Base-by-base conservation (phyloP, 2,329 filamentous ascomycete species). In the Rutstroemia sp. region DNA sequence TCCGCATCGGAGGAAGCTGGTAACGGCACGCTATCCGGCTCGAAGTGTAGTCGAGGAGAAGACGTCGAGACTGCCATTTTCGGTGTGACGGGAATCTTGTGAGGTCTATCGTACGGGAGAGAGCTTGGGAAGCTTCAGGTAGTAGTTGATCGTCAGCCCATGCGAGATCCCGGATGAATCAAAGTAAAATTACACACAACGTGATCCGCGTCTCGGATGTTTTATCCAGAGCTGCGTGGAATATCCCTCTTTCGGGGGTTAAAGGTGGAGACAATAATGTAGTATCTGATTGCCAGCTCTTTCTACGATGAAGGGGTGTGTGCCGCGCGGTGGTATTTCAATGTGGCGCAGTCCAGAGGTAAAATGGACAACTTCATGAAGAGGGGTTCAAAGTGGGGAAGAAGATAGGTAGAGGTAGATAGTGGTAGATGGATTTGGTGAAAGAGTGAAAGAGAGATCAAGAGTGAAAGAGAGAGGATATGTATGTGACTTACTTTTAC, bases 61-160 rank as follows among this genome's bases (percentile, higher is more conserved):
- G 52, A 16, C 27, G 62, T 61, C 38, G 62, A 55, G 23, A 61
- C 56, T 39, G 63, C 66, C 66, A 69, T 68, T 27, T 47, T 30
- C 10, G 8, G 27, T 30, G 27, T 30, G 27, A 30, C 8, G 27
- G 27, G 8, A 30, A 7, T 30, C 27, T 30, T 30, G 27, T 45
- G 42, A 19, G 10, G n/a, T 18, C 6, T 16, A 46, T 38, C 27
- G 21, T 19, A 25, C 27, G 9, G 27, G 8, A 9, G 8, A 30
- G 27, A 8, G 16, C 25, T 23, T n/a, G 21, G 25, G 39, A 21
- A 39, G 19, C 41, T 53, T 45, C 34, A 5, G 27, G 34, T 8
- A 38, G 21, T 39, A 51, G 37, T 25, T 39, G 38, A 41, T 41
- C n/a, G 19, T 45, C 19, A 45, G 42, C 10, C 19, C 42, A 45